Evolutionary conservation across 345 rosid species (phyloP).

Genomic region (Theobroma cacao): DNA sequence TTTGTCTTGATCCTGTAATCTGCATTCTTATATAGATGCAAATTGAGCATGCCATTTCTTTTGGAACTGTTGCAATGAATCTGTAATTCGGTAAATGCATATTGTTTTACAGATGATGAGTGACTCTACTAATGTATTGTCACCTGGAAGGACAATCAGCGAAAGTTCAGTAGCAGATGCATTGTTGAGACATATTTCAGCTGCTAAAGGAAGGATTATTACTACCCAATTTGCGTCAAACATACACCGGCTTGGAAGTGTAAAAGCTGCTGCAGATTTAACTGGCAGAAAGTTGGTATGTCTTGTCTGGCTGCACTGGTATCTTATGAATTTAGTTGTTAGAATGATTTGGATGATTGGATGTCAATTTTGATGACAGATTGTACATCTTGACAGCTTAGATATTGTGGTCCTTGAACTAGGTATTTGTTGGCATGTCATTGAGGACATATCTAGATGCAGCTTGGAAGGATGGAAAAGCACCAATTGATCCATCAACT

Average conservation of each 20-base stretch:
- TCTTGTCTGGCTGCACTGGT: slow-evolving; percentile 10
- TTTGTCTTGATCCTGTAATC: background rate
- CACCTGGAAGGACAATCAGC: slow-evolving; percentile 94
- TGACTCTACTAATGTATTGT: slow-evolving; percentile 92
- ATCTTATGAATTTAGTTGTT: background rate
- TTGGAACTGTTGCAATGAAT: background rate
- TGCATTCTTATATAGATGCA: slow-evolving; percentile 4
- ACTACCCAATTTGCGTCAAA: slow-evolving; percentile 98
- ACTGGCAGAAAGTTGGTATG: slow-evolving; percentile 89
- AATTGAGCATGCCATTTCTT: slow-evolving; percentile 6
- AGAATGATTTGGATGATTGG: background rate
- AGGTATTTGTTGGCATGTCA: slow-evolving; percentile 99
- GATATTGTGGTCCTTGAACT: slow-evolving; percentile 13
- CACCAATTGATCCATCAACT: slow-evolving; percentile 91
- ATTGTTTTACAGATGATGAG: slow-evolving; percentile 82
- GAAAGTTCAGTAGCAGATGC: slow-evolving; percentile 87
- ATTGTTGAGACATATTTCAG: slow-evolving; percentile 68
- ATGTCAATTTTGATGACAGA: background rate
- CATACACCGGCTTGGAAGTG: slow-evolving; percentile 95
- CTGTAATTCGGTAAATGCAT: slow-evolving; percentile 2
- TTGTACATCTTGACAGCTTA: slow-evolving; percentile 1
- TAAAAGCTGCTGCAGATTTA: slow-evolving; percentile 94
- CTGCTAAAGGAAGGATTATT: slow-evolving; percentile 88
- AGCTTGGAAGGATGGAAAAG: slow-evolving; percentile 99
- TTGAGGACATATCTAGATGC: slow-evolving; percentile 93